Conservation (phyloP, 352 stramenopile species). For the Elongisporangium prolatum region DNA sequence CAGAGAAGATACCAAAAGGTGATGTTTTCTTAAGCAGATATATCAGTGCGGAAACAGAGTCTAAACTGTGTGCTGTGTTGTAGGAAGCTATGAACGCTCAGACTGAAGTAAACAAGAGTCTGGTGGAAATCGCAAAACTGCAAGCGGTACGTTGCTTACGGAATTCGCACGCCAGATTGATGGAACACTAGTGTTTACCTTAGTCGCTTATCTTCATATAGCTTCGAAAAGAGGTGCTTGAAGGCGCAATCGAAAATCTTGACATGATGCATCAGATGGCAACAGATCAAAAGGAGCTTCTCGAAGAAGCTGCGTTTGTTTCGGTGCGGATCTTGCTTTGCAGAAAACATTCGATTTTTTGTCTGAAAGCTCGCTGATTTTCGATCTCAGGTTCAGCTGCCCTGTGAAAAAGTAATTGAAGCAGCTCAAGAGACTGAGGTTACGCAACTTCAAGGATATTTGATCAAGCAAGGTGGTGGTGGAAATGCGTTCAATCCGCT, state of each 20-base stretch:
- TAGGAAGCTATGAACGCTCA: conserved; percentile 49
- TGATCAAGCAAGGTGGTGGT: conserved; percentile 84
- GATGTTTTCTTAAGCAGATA: not conserved
- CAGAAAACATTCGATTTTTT: conserved; percentile 1
- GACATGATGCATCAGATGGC: conserved; percentile 63
- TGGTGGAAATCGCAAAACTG: conserved; percentile 62
- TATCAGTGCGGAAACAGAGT: not conserved
- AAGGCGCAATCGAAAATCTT: conserved; percentile 60
- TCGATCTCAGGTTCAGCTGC: conserved; percentile 48
- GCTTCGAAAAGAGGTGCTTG: conserved; percentile 68
- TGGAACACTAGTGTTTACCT: not conserved
- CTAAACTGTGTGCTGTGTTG: not conserved
- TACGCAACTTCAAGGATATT: conserved; percentile 72
- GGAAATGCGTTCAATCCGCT: conserved; percentile 75
- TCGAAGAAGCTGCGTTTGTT: conserved; percentile 76
- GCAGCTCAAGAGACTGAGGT: conserved; percentile 61
- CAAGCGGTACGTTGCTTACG: conserved; percentile 35
- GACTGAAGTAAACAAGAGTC: conserved; percentile 51
- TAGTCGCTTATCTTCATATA: conserved; percentile 14
- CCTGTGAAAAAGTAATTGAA: conserved; percentile 76
- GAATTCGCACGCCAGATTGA: not conserved
- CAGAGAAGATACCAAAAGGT: conserved; percentile 56
- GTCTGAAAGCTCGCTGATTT: not conserved
- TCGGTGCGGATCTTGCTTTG: conserved; percentile 32
- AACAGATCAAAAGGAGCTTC: conserved; percentile 57